phyloP scores from a whole-genome alignment of 1,284 basidiomycete genomes.

The Irpex rosettiformis region DNA sequence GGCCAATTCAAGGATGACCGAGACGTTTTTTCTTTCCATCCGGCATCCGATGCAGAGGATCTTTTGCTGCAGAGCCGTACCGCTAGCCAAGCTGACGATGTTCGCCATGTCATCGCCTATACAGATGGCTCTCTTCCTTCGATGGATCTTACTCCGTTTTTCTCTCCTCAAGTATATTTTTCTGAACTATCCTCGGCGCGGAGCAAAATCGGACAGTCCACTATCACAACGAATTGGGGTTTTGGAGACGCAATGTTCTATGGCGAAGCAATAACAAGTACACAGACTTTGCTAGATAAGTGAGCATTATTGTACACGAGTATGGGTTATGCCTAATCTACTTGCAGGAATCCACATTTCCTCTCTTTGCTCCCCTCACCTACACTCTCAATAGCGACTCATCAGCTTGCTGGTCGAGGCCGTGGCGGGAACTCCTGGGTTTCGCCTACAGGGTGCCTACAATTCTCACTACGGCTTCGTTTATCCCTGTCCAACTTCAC shows the following conservation, averaged over 20 bases:
- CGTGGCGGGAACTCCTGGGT: conserved; percentile 92
- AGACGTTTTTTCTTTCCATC: conserved; percentile 68
- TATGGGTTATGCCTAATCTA: background rate
- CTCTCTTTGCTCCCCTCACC: conserved; percentile 73
- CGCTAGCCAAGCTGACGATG: conserved; percentile 16
- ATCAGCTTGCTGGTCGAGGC: conserved; percentile 87
- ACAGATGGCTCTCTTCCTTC: conserved; percentile 33
- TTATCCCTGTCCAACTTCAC: conserved; percentile 52
- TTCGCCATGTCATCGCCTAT: conserved; percentile 46
- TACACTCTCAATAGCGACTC: conserved; percentile 78
- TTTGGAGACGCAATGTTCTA: conserved; percentile 83
- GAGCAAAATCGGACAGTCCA: conserved; percentile 14
- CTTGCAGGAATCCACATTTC: conserved; percentile 73
- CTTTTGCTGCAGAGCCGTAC: conserved; percentile 35
- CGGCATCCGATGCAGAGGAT: conserved; percentile 31
- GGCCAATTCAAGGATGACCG: conserved; percentile 46
- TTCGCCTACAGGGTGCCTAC: conserved; percentile 87
- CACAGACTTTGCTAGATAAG: conserved; percentile 95
- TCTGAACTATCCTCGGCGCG: conserved; percentile 20
- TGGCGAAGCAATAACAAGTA: conserved; percentile 89
- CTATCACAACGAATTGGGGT: conserved; percentile 37
- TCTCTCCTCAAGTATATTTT: conserved; percentile 53
- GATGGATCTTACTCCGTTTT: conserved; percentile 47
- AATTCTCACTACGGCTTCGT: conserved; percentile 80
- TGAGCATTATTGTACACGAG: conserved; percentile 35